These are phyloP conservation scores for Cercis canadensis DNA, from an alignment of 306 rosid genomes.

Conservation along the genomic window DNA sequence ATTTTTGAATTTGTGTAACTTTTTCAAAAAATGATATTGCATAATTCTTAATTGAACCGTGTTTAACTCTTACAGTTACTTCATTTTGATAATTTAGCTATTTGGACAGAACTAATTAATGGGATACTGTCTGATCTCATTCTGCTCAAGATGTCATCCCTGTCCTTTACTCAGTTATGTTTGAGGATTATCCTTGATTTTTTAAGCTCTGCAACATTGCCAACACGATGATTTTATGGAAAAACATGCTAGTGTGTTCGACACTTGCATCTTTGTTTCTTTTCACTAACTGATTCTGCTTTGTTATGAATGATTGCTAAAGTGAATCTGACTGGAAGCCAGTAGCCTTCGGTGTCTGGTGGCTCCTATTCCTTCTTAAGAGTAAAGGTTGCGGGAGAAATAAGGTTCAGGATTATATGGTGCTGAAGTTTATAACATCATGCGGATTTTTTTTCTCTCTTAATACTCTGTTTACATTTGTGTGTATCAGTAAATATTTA, in stretches of 20 bases:
- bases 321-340: neutral
- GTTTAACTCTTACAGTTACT: neutral
- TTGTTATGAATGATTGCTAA: neutral
- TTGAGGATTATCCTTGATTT: neutral
- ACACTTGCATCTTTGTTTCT: neutral
- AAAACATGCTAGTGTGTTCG: neutral
- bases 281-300: neutral
- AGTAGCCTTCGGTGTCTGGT: neutral
- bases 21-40: neutral
- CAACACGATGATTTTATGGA: neutral
- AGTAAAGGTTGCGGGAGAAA: neutral
- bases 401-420: too few relatives aligned
- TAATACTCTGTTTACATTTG: neutral
- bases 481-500: too few relatives aligned
- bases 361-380: neutral
- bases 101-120: neutral
- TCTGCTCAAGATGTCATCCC: neutral
- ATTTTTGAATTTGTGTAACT: neutral
- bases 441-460: too few relatives aligned
- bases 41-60: neutral
- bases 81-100: neutral
- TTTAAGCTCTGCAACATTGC: neutral
- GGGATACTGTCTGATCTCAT: neutral
- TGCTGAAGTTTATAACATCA: too few relatives aligned
- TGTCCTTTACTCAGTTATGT: neutral